Base-by-base conservation (phyloP, 176 grass and related monocot species). In the Luzula sylvatica region DNA sequence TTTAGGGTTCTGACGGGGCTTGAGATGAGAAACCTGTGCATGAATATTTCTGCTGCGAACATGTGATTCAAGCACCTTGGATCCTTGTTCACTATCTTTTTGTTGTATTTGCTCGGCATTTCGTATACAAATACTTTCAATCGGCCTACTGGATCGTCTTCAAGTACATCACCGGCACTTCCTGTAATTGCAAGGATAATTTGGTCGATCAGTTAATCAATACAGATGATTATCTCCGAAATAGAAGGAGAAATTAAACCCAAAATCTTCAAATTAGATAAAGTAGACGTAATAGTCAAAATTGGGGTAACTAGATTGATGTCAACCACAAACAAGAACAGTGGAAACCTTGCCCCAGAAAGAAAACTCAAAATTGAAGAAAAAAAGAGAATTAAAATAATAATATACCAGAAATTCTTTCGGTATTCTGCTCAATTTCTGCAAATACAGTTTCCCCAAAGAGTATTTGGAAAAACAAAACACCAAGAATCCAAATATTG, bases 31-130 rank as follows among this genome's bases (percentile, higher is more conserved):
- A 92, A 92, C 38, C 73, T 76, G 23, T 85, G 87, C 87, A 85
- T 75, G 70, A 85, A 85, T 69, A 92, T 92, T 65, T 85, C 87
- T 2, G 87, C 81, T 9, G 87, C 87, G 55, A 92, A 92, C 81
- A 92, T 85, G 65, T 92, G 87, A 23, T 66, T 85, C 54, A 92
- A 70, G 60, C 87, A 85, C 61, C 77, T 64, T 12, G 72, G 76
- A 53, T 92, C 87, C 55, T 83, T 83, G 26, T 59, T 52, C 21
- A 81, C 72, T 49, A 78, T 81, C 67, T 75, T 81, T 65, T 81
- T 81, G 65, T 92, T 92, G 69, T 92, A 92, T 61, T 92, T 92
- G 69, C 67, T 58, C 26, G 81, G 87, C 20, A 92, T 56, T 5
- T 92, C 87, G 40, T 92, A 92, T 8, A 92, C 45, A 41, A 72